These are phyloP conservation scores for Populus trichocarpa DNA, from an alignment of 441 rosid genomes.

Conservation along the genomic window DNA sequence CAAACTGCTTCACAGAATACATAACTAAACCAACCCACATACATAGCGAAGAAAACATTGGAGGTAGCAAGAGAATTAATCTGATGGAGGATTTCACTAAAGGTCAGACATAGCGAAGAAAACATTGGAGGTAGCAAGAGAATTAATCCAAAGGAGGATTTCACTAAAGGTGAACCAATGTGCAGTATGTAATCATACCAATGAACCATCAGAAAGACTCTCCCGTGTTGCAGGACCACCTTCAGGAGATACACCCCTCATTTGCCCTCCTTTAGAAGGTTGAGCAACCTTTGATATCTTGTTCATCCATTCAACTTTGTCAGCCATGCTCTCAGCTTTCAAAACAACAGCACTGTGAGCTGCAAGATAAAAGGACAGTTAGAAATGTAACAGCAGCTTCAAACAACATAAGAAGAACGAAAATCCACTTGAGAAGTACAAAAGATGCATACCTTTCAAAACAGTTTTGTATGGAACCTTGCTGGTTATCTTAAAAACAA, in stretches of 20 bases:
- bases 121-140: too few species aligned
- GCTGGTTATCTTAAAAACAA: slow-evolving; percentile 78
- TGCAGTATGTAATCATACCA: slow-evolving; percentile 53
- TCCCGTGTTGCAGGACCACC: slow-evolving; percentile 55
- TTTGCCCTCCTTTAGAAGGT: slow-evolving; percentile 60
- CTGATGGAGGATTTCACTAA: too few species aligned
- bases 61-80: too few species aligned
- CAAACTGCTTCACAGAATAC: too few species aligned
- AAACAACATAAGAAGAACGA: not conserved
- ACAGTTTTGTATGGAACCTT: slow-evolving; percentile 93
- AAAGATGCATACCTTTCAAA: slow-evolving; percentile 60
- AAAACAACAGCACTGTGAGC: slow-evolving; percentile 79
- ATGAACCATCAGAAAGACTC: slow-evolving; percentile 95
- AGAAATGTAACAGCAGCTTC: not conserved
- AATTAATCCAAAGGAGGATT: too few species aligned
- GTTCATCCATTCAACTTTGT: slow-evolving; percentile 83
- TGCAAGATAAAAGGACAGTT: slow-evolving; percentile 35
- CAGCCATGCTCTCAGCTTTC: slow-evolving; percentile 82
- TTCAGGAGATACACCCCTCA: slow-evolving; percentile 41
- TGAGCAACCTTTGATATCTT: slow-evolving; percentile 65
- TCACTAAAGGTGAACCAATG: not conserved
- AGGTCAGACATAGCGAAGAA: too few species aligned
- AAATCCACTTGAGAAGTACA: too few species aligned
- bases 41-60: too few species aligned
- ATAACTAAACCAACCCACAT: too few species aligned